Evolutionary conservation across 2,329 filamentous ascomycete species (phyloP).

Genomic region (Leptographium wingfieldii): DNA sequence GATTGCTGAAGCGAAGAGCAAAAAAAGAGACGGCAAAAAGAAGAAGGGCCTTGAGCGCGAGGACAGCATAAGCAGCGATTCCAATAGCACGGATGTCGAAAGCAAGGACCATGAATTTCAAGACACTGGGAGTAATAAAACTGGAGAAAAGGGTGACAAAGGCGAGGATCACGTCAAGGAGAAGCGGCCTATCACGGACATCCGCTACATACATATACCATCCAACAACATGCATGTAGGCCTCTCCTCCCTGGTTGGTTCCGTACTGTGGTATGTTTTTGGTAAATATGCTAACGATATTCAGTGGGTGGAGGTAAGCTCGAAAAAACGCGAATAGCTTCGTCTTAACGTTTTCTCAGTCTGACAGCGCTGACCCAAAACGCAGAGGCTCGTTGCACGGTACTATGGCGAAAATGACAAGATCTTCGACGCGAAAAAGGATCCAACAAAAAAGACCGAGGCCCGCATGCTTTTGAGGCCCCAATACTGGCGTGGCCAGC

Average conservation of each 20-base stretch:
- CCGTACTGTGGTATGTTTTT: no score
- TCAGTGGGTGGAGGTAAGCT: not conserved
- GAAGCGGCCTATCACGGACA: not conserved
- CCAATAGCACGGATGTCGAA: no score
- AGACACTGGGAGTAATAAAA: no score
- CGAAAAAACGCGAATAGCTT: not conserved
- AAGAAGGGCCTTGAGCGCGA: not conserved
- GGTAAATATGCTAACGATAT: not conserved
- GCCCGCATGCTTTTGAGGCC: constrained; percentile 17
- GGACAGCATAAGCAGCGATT: not conserved
- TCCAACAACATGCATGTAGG: constrained; percentile 14
- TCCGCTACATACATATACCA: constrained; percentile 13
- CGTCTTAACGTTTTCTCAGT: not conserved
- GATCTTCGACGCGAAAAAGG: not conserved
- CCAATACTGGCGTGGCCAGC: constrained; percentile 21
- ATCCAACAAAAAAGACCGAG: constrained; percentile 3
- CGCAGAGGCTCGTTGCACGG: constrained; percentile 14
- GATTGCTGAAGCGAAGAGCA: not conserved
- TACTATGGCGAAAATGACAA: constrained; percentile 11
- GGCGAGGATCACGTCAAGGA: not conserved
- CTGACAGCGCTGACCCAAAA: not conserved
- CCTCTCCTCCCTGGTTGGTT: not conserved
- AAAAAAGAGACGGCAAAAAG: not conserved
- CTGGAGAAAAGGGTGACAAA: not conserved
- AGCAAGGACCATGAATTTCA: no score